Conservation (phyloP, 208 protist genomes). For the Acanthamoeba royreba region DNA sequence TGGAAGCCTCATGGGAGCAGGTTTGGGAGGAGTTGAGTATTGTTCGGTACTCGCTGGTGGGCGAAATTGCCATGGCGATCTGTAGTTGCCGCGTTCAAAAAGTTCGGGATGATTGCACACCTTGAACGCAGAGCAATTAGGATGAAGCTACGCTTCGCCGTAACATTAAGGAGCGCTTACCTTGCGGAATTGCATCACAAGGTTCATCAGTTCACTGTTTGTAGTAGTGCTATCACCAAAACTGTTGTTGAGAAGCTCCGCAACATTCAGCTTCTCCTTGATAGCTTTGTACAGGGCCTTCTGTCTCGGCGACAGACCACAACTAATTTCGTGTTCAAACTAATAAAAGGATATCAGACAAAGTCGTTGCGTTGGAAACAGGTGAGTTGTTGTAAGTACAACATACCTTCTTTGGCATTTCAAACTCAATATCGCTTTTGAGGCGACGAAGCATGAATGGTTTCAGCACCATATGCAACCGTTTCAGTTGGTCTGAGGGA, state of each 20-base stretch:
- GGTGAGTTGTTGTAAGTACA: neutral
- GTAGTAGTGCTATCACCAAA: neutral
- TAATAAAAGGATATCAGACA: neutral
- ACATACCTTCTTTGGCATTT: slow-evolving; percentile 85
- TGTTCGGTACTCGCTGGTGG: neutral
- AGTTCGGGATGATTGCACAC: slow-evolving; percentile 66
- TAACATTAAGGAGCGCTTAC: neutral
- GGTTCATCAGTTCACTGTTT: slow-evolving; percentile 60
- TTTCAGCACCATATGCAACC: slow-evolving; percentile 90
- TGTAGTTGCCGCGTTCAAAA: slow-evolving; percentile 54
- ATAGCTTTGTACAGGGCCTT: slow-evolving; percentile 54
- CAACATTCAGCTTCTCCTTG: slow-evolving; percentile 38
- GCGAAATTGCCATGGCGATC: slow-evolving; percentile 48
- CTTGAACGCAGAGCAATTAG: neutral
- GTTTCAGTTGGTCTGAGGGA: slow-evolving; percentile 72
- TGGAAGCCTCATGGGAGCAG: neutral
- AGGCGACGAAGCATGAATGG: slow-evolving; percentile 94
- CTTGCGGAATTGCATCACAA: slow-evolving; percentile 72
- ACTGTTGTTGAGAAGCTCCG: slow-evolving; percentile 48
- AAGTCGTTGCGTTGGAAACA: neutral
- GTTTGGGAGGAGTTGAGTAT: neutral
- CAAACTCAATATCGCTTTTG: slow-evolving; percentile 91
- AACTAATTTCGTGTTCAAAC: slow-evolving; percentile 53
- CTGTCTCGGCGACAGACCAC: slow-evolving; percentile 49
- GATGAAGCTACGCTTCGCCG: neutral